These are phyloP conservation scores for Pseudopyricularia cyperi DNA, from an alignment of 2,329 filamentous ascomycete genomes.

Conservation along the genomic window DNA sequence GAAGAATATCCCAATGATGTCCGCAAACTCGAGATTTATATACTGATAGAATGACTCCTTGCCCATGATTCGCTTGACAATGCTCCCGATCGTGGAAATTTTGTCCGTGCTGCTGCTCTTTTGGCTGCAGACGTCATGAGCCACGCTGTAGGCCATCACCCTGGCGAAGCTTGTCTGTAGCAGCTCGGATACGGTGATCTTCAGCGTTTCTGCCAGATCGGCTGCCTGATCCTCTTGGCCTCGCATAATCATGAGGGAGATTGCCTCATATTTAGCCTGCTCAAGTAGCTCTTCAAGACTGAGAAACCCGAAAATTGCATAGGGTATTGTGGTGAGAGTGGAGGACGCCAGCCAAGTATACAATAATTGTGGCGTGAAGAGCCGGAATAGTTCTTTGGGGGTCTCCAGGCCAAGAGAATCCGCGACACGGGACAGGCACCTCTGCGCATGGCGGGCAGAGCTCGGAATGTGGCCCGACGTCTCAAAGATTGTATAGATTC, in stretches of 20 bases:
- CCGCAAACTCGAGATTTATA: slow-evolving; percentile 58
- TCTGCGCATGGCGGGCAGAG: slow-evolving; percentile 57
- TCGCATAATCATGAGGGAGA: slow-evolving; percentile 73
- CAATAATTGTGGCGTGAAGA: slow-evolving; percentile 81
- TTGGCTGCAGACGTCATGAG: slow-evolving; percentile 51
- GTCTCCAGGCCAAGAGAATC: slow-evolving; percentile 48
- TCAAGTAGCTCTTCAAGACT: slow-evolving; percentile 54
- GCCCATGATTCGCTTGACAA: slow-evolving; percentile 58
- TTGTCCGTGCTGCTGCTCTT: slow-evolving; percentile 29
- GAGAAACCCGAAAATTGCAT: slow-evolving; percentile 68
- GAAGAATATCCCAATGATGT: slow-evolving; percentile 66
- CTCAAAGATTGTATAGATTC: slow-evolving; percentile 91
- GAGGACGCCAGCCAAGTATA: slow-evolving; percentile 76
- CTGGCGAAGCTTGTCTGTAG: slow-evolving; percentile 61
- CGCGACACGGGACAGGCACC: slow-evolving; percentile 57
- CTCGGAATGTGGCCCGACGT: slow-evolving; percentile 59
- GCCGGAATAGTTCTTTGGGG: slow-evolving; percentile 58
- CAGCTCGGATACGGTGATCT: slow-evolving; percentile 39
- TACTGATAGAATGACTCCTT: slow-evolving; percentile 48
- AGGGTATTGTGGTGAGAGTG: slow-evolving; percentile 62
- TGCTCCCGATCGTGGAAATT: slow-evolving; percentile 30
- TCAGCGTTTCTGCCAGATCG: slow-evolving; percentile 46
- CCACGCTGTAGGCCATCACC: slow-evolving; percentile 70
- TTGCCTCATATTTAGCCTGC: slow-evolving; percentile 63
- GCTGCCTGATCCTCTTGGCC: slow-evolving; percentile 51